Conservation (phyloP, 1,284 basidiomycete genomes). For the Taiwanofungus camphoratus region DNA sequence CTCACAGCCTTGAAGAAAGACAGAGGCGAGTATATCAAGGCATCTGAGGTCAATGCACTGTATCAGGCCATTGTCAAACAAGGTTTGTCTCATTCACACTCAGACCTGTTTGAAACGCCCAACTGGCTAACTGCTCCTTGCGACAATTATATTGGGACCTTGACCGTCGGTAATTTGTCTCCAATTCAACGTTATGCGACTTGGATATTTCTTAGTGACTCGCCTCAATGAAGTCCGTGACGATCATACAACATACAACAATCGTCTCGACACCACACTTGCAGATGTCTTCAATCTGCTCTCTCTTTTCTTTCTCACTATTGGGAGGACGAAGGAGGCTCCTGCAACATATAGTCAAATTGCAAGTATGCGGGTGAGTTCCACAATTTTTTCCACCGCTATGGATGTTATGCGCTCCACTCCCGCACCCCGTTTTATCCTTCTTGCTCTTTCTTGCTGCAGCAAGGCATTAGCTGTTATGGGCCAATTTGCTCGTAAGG, state of each 20-base stretch:
- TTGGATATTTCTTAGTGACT: slow-evolving; percentile 55
- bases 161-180: neutral
- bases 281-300: slow-evolving; percentile 90
- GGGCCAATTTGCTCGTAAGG: too few relatives aligned
- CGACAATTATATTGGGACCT: neutral
- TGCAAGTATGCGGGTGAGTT: slow-evolving; percentile 86
- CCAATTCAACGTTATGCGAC: slow-evolving; percentile 1
- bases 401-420: neutral
- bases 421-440: too few relatives aligned
- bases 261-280: slow-evolving; percentile 87
- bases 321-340: slow-evolving; percentile 89
- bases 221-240: slow-evolving; percentile 91
- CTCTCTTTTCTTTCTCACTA: slow-evolving; percentile 89
- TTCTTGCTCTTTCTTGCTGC: too few relatives aligned
- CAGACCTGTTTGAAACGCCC: neutral
- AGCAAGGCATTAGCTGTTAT: too few relatives aligned
- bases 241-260: slow-evolving; percentile 70
- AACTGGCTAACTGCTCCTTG: slow-evolving; percentile 3
- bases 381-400: neutral
- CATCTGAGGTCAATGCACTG: slow-evolving; percentile 89
- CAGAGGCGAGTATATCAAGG: slow-evolving; percentile 83
- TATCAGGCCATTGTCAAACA: slow-evolving; percentile 96
- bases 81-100: slow-evolving; percentile 46
- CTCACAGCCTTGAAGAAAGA: slow-evolving; percentile 87
- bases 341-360: slow-evolving; percentile 93